Evolutionary conservation across 805 yeast genomes (phyloP), one percentile per base, ranked within the genome.

Genomic region (Vanderwaltozyma yarrowii): DNA sequence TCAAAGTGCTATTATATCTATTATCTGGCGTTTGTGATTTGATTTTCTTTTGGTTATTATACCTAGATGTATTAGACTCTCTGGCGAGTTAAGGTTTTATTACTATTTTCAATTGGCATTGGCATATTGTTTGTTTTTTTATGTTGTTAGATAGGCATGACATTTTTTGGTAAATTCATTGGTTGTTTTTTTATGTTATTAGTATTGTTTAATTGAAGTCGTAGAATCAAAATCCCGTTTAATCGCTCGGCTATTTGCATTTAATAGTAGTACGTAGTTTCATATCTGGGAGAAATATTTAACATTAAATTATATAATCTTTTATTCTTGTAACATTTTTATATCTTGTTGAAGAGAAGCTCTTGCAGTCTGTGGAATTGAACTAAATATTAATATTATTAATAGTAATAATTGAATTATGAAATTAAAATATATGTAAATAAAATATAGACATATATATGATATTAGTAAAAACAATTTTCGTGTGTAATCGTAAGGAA

Each of bases 241-340:
- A 61, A 61, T 61, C 66, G 63, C 66, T 61, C 64, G 50, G 51
- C 65, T 60, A 58, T 60, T 58, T 51, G 33, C 33, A 37, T n/a
- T 44, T 41, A 40, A 52, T 61, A 57, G 54, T 59, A 58, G 64
- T 33, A 44, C 59, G 66, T 49, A 59, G 66, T 61, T 61, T 61
- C 66, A 61, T 50, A 59, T 51, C 40, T 52, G 64, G 66, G 66
- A 52, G 46, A 61, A 53, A 61, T 34, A 5, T 14, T 23, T 32
- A 12, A 13, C 6, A 20, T 31, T 14, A 15, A 7, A n/a, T 27
- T 7, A 14, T n/a, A 27, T 27, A n/a, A n/a, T 5, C 8, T 14
- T 17, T 8, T 16, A 16, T n/a, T 28, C 9, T 11, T 28, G 17
- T n/a, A 9, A 26, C 7, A 11, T 26, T 9, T 26, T 11, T 7